Base-by-base conservation (phyloP, 176 grass and related monocot genomes). In the Avena insularis region DNA sequence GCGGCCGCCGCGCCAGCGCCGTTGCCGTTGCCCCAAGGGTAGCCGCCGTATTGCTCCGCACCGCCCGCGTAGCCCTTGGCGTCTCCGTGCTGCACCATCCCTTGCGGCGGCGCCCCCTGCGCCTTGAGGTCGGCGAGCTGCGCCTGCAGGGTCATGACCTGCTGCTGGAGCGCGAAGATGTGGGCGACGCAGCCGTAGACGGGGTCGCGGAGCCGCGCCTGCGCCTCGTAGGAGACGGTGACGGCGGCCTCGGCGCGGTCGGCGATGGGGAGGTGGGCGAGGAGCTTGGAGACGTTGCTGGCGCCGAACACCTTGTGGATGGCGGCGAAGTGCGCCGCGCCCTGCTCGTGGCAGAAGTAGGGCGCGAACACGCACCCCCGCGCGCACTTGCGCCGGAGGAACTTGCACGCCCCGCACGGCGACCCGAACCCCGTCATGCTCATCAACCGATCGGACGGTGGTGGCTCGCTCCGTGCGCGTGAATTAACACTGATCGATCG, bases 221-320 rank as follows among this genome's bases (percentile, higher is more conserved):
- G 96, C 19, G 96, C 96, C 87, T 98, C 96, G 83, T 95, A 98
- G 83, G 96, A 91, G 82, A 98, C 92, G 49, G 96, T 95, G 43
- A 94, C 90, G 57, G 96, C 93, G 33, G 96, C 96, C 93, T 98
- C 96, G 19, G 96, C 78, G 64, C 96, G 96, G 79, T 98, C 93
- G 40, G 90, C 69, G 46, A 92, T 69, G 0, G 96, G 92, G 9
- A 98, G 90, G 80, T 95, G 96, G 29, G 91, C 92, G 61, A 98
- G 93, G 35, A 98, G 87, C 90, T 98, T 98, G 25, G 96, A 98
- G 77, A 93, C 93, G 78, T 98, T 98, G 82, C 96, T 98, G 50
- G 96, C 96, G 53, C 96, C 96, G 65, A 98, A 98, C 45, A 98
- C 96, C 91, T 95, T 98, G 83, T 98, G 96, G 85, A 98, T 94